phyloP scores from a whole-genome alignment of 1,284 basidiomycete species.

The Tremellales sp. region DNA sequence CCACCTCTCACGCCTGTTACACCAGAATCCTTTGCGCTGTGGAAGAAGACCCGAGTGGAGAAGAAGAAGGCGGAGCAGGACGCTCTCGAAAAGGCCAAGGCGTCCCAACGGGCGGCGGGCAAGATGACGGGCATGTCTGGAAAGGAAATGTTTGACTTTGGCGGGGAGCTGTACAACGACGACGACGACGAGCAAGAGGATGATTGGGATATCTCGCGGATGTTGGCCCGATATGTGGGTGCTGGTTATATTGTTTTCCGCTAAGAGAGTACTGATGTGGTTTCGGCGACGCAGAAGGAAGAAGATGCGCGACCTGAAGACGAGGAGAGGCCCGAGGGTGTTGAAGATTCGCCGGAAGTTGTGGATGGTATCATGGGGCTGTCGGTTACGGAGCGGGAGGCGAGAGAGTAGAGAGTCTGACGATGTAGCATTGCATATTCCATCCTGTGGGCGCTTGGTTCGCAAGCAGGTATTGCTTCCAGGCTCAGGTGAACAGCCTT shows the following conservation, averaged over 20 bases:
- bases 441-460: no score
- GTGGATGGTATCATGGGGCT: conserved; percentile 13
- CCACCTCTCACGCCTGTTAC: conserved; percentile 94
- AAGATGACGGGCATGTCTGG: conserved; percentile 93
- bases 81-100: conserved; percentile 77
- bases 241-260: conserved; percentile 56
- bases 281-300: conserved; percentile 53
- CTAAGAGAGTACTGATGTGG: conserved; percentile 57
- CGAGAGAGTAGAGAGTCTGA: no score
- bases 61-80: conserved; percentile 88
- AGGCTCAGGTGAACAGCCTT: no score
- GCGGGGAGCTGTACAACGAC: conserved; percentile 91
- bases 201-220: conserved; percentile 47
- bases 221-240: conserved; percentile 46
- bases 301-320: conserved; percentile 70
- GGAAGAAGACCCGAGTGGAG: conserved; percentile 90
- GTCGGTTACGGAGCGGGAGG: conserved; percentile 12
- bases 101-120: conserved; percentile 75
- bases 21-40: conserved; percentile 81
- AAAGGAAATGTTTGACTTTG: conserved; percentile 94
- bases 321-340: conserved; percentile 52
- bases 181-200: conserved; percentile 55
- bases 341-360: conserved; percentile 17
- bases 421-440: no score
- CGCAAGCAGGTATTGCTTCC: no score